These are phyloP conservation scores for Galeopsis tetrahit DNA, from an alignment of 257 asterid species.

Conservation along the genomic window DNA sequence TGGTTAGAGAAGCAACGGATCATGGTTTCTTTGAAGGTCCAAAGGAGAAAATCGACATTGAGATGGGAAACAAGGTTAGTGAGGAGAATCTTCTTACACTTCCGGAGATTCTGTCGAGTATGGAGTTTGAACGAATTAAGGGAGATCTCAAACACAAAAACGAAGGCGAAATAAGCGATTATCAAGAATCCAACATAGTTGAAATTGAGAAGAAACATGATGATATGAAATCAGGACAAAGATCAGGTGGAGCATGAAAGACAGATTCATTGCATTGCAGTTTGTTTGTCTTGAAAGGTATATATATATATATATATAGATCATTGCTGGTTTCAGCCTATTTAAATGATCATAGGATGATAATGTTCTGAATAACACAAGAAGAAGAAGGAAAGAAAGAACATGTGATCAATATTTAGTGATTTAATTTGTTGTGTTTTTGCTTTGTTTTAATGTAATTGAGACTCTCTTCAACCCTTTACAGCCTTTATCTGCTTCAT, in stretches of 20 bases:
- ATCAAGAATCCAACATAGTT: constrained; percentile 31
- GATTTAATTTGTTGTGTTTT: constrained; percentile 11
- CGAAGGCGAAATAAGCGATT: constrained; percentile 39
- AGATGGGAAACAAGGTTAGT: constrained; percentile 58
- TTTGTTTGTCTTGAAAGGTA: background rate
- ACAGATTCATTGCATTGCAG: background rate
- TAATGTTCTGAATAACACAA: constrained; percentile 10
- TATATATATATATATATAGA: background rate
- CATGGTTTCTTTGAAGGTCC: constrained; percentile 50
- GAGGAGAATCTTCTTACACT: constrained; percentile 48
- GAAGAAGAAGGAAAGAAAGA: background rate
- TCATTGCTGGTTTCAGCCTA: background rate
- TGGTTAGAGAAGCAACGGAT: constrained; percentile 40
- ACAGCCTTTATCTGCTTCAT: background rate
- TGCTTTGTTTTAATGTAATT: constrained; percentile 6
- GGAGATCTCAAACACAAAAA: constrained; percentile 40
- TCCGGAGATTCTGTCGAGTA: constrained; percentile 58
- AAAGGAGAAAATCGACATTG: constrained; percentile 70
- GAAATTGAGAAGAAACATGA: constrained; percentile 34
- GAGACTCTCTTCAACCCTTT: background rate
- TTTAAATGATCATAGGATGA: background rate
- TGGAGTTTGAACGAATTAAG: constrained; percentile 51
- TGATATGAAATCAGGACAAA: constrained; percentile 32
- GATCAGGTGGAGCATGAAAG: constrained; percentile 28
- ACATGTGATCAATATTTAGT: background rate